Evolutionary conservation across 2,329 filamentous ascomycete species (phyloP), one percentile per base, ranked within the genome.

Genomic region (Xylariomycetidae sp.): DNA sequence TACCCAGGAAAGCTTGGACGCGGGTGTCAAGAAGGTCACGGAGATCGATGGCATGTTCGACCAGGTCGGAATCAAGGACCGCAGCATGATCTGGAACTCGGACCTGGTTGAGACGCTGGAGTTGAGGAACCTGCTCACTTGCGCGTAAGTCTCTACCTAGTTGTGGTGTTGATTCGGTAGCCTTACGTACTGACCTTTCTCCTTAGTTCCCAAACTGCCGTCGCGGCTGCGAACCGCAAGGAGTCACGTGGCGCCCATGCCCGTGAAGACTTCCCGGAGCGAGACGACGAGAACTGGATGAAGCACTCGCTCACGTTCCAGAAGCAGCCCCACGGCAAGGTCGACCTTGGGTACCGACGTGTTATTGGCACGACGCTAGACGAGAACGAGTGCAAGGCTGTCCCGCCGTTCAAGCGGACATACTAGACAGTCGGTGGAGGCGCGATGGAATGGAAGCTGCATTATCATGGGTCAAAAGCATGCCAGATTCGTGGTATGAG

Each of bases 41-140:
- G 79, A 87, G 49, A 86, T 96, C 50, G 90, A 96, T 61, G 64
- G 75, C 52, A 74, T 71, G 54, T 96, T 84, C 68, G 66, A 72
- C 52, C 73, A 95, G 57, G 82, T 96, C 50, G 86, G 87, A 56
- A 95, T 86, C 69, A 94, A 95, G 78, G 90, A 96, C 65, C 85
- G 92, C 64, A 93, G 86, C 75, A 95, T 96, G 90, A 96, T 96
- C 72, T 96, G 90, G 90, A 96, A 96, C 79, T 88, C 85, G 16
- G 90, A 96, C 58, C 78, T 96, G 24, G 87, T 95, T 42, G 90
- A 96, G 75, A 94, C 90, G 6, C 79, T 98, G 36, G 92, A 98
- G 68, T 73, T 96, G 57, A 78, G 89, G 57, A 98, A 98, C 65
- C 66, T 98, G 56, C 70, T 98, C 59, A 96, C 92, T 56, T 96